Evolutionary conservation across 2,329 filamentous ascomycete genomes (phyloP).

Genomic region (Claviceps monticola): DNA sequence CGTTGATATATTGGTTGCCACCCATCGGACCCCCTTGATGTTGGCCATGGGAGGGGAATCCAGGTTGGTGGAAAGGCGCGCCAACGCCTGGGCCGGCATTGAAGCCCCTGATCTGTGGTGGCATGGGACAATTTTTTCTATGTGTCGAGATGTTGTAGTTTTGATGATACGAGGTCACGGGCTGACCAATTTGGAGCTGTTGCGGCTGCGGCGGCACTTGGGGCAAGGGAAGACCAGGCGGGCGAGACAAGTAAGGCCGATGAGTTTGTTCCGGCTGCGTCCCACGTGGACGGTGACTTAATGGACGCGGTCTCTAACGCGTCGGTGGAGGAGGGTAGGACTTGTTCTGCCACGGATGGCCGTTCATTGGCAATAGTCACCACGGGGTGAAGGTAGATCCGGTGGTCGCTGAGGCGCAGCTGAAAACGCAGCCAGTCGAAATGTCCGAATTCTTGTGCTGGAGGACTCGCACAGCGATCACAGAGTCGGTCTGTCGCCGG

Average conservation of each 20-base stretch:
- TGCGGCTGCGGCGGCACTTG: not conserved
- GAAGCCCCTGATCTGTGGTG: slow-evolving; percentile 25
- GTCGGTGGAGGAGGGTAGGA: slow-evolving; percentile 10
- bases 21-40: slow-evolving; percentile 40
- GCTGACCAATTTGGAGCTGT: not conserved
- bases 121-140: slow-evolving; percentile 14
- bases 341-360: slow-evolving; percentile 6
- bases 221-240: not conserved
- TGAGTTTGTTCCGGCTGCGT: not conserved
- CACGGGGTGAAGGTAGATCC: not conserved
- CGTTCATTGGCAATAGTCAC: slow-evolving; percentile 9
- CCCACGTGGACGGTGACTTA: not conserved
- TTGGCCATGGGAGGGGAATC: slow-evolving; percentile 39
- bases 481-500: not conserved
- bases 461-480: not conserved
- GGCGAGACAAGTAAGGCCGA: not conserved
- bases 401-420: not conserved
- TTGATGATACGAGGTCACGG: not conserved
- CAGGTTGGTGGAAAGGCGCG: slow-evolving; percentile 29
- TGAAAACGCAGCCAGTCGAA: not conserved
- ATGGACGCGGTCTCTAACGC: slow-evolving; percentile 15
- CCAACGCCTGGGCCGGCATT: slow-evolving; percentile 23
- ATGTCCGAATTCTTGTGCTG: not conserved
- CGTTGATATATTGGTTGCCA: slow-evolving; percentile 58
- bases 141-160: not conserved